Evolutionary conservation across 768 basidiomycete species (phyloP).

Genomic region (Calocybe indica): DNA sequence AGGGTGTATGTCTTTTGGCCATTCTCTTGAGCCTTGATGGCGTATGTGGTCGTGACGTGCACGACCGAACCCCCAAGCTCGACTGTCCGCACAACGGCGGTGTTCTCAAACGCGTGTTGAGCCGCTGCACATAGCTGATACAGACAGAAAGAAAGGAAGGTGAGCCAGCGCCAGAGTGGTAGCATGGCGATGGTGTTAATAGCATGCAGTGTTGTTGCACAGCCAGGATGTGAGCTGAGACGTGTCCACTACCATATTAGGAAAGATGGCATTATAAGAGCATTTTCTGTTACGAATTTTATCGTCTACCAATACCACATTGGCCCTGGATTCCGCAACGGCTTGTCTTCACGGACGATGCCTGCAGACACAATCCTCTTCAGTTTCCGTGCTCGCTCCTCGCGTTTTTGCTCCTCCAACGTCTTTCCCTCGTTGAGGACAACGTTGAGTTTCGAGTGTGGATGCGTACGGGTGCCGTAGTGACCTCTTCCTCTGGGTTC

Average conservation of each 20-base stretch:
- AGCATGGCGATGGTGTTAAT: too few species aligned
- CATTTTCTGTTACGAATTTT: conserved; percentile 3
- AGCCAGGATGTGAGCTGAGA: conserved; percentile 1
- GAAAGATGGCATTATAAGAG: conserved; percentile 11
- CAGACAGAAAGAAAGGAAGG: too few species aligned
- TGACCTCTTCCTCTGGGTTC: conserved; percentile 85
- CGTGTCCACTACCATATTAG: neutral
- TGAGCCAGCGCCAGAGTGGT: too few species aligned
- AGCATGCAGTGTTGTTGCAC: too few species aligned
- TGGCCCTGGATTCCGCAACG: conserved; percentile 66
- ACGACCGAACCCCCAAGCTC: conserved; percentile 89
- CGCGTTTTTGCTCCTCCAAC: conserved; percentile 55
- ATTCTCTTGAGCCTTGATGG: conserved; percentile 65
- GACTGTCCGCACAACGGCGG: conserved; percentile 80
- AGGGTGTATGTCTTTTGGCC: conserved; percentile 61
- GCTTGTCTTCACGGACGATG: conserved; percentile 71
- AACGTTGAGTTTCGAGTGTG: conserved; percentile 69
- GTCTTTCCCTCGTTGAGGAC: conserved; percentile 80
- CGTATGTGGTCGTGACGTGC: conserved; percentile 85
- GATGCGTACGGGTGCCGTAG: conserved; percentile 71
- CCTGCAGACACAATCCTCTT: conserved; percentile 77
- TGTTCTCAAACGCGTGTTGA: conserved; percentile 65
- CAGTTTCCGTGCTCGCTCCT: conserved; percentile 61
- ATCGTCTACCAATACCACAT: conserved; percentile 70
- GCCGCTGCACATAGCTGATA: too few species aligned